Conservation (phyloP, 225 moss, liverwort and hornwort genomes). For the Rhytidiadelphus loreus region DNA sequence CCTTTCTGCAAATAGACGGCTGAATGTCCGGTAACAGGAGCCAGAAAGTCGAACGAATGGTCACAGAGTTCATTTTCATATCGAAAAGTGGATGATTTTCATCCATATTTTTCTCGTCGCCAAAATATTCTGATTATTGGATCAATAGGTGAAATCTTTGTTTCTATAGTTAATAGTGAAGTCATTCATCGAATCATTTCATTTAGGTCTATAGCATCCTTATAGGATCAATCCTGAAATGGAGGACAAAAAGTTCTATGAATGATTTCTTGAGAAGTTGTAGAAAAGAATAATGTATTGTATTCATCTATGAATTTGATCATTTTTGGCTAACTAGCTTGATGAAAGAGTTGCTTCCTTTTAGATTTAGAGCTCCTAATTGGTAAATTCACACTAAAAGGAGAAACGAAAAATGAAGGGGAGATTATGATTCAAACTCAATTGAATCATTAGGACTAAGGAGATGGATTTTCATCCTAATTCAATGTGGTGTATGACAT, state of each 20-base stretch:
- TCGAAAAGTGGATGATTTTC: neutral
- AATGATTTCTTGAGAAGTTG: neutral
- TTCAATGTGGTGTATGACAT: neutral
- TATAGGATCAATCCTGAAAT: fast-evolving
- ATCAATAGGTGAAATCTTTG: too few relatives aligned
- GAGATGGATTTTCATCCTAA: too few relatives aligned
- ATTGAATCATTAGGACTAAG: neutral
- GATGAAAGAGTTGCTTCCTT: neutral
- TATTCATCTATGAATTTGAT: neutral
- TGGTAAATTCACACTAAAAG: neutral
- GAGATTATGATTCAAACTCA: neutral
- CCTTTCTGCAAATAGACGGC: neutral
- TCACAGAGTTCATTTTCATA: neutral
- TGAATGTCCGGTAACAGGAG: neutral
- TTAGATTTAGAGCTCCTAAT: neutral
- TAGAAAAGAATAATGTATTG: neutral
- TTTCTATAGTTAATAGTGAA: too few relatives aligned
- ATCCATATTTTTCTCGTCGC: neutral
- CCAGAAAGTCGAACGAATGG: neutral
- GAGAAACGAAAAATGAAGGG: neutral
- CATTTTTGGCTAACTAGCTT: neutral
- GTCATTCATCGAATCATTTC: too few relatives aligned
- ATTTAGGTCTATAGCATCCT: neutral
- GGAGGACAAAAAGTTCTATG: fast-evolving
- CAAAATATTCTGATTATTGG: too few relatives aligned